These are phyloP conservation scores for Lupinus albus DNA, from an alignment of 306 rosid genomes.

Conservation along the genomic window DNA sequence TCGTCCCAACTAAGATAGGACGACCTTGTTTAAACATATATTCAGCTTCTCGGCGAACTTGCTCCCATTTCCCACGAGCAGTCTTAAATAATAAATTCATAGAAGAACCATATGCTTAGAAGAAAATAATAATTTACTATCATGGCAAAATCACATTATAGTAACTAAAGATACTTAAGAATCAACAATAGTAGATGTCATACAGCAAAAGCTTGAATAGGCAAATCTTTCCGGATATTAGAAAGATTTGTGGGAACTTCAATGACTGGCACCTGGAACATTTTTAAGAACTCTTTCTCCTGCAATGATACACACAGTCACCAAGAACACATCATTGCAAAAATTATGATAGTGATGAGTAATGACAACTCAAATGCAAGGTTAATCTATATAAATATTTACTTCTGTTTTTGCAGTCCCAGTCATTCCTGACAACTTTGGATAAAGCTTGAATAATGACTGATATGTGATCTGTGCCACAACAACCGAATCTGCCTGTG, in stretches of 20 bases:
- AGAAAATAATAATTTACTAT: conserved; percentile 6
- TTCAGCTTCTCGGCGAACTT: conserved; percentile 88
- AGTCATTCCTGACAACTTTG: conserved; percentile 96
- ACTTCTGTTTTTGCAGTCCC: conserved; percentile 99
- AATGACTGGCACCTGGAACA: conserved; percentile 91
- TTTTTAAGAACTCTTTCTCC: conserved; percentile 97
- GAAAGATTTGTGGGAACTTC: conserved; percentile 96
- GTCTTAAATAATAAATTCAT: conserved; percentile 57
- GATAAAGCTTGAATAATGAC: conserved; percentile 95
- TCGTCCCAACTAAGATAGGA: conserved; percentile 95
- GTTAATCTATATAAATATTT: conserved; percentile 37
- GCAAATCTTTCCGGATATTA: conserved; percentile 88
- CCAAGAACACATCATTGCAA: conserved; percentile 36
- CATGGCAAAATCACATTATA: conserved; percentile 14
- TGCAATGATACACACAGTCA: conserved; percentile 49
- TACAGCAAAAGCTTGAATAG: conserved; percentile 98
- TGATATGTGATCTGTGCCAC: conserved; percentile 99
- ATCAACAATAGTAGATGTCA: conserved; percentile 39
- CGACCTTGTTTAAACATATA: conserved; percentile 88
- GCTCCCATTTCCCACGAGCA: conserved; percentile 95
- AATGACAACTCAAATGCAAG: conserved; percentile 38
- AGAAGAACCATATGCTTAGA: conserved; percentile 34
- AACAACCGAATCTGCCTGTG: conserved; percentile 93
- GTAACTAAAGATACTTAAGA: conserved; percentile 28
- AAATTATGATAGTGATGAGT: conserved; percentile 30